Conservation (phyloP, 345 rosid species). For the Eucalyptus pumila region DNA sequence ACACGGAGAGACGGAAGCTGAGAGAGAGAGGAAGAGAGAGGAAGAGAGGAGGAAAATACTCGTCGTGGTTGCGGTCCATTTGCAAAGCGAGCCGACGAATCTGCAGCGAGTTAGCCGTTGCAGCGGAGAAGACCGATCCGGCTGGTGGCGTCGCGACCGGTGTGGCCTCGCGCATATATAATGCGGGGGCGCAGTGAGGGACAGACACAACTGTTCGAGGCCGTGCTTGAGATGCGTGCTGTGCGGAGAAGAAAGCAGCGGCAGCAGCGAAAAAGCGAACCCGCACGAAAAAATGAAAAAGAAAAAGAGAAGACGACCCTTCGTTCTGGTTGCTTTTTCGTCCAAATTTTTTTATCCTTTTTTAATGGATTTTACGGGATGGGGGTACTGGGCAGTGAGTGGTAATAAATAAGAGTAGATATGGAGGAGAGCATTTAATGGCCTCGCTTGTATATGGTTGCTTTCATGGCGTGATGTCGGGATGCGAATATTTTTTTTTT, state of each 20-base stretch:
- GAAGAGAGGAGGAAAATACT: not conserved
- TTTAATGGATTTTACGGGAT: not conserved
- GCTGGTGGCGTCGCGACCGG: not conserved
- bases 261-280: not conserved
- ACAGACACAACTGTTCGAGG: not conserved
- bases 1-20: accelerated
- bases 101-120: not conserved
- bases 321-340: not conserved
- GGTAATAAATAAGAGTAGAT: not conserved
- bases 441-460: not conserved
- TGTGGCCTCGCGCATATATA: not conserved
- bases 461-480: not conserved
- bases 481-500: too few species aligned
- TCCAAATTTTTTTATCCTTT: not conserved
- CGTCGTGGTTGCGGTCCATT: not conserved
- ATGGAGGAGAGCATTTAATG: not conserved
- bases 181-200: not conserved
- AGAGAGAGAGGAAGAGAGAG: not conserved
- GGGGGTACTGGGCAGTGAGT: not conserved
- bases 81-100: not conserved
- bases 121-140: not conserved
- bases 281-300: not conserved
- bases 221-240: not conserved
- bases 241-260: not conserved
- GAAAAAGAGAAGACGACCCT: not conserved